Percentiles rank a stretch among this genome's conserved stretches.
Conservation (phyloP, 148 eudicot species). For the Rhododendron mucronatum region DNA sequence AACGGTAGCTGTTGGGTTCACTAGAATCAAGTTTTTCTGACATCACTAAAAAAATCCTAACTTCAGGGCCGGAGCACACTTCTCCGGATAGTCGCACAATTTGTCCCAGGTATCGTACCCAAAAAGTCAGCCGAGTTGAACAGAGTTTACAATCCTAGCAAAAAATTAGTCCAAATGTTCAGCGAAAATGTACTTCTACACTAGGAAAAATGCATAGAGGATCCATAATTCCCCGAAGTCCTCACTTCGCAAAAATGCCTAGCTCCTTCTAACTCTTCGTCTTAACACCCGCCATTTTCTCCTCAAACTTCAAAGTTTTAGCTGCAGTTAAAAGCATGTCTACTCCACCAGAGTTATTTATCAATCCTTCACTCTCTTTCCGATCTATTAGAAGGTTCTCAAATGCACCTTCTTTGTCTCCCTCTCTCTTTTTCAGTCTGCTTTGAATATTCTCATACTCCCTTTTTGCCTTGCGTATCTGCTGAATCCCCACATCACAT, state of each 20-base stretch:
- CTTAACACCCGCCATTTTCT: conserved; percentile 26
- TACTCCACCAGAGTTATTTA: conserved; percentile 57
- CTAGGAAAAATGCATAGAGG: neutral
- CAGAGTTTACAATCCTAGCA: neutral
- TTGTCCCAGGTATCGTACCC: neutral
- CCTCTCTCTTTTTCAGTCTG: conserved; percentile 23
- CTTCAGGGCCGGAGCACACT: neutral
- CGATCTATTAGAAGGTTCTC: conserved; percentile 15
- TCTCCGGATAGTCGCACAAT: neutral
- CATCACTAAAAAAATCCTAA: neutral
- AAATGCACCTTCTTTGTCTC: conserved; percentile 12
- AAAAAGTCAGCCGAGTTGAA: neutral
- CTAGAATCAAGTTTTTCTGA: neutral
- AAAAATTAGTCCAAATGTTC: neutral
- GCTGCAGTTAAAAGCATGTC: conserved; percentile 88
- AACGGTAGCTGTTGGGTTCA: conserved; percentile 2
- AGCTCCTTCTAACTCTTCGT: neutral
- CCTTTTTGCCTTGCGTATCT: conserved; percentile 48
- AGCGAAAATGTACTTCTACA: neutral
- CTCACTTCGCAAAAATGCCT: neutral
- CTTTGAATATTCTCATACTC: conserved; percentile 36
- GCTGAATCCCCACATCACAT: conserved; percentile 56
- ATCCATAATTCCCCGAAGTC: neutral
- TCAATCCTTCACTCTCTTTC: conserved; percentile 18
- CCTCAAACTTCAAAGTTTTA: conserved; percentile 51